These are phyloP conservation scores for Trichoderma koningii DNA, from an alignment of 2,329 filamentous ascomycete species.

Conservation along the genomic window DNA sequence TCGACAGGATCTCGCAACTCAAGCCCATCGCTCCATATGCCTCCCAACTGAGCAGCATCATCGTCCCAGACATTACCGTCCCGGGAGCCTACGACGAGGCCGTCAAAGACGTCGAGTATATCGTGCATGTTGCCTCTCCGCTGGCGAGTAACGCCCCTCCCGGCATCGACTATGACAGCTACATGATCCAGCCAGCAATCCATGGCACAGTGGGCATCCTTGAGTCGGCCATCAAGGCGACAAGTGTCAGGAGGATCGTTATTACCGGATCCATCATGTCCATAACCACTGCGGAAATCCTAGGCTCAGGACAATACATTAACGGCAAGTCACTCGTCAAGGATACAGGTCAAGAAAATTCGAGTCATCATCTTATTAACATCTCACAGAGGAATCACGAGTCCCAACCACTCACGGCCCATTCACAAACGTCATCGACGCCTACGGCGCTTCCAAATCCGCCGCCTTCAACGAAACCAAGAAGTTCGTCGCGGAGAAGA, in stretches of 20 bases:
- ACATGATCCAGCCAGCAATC: constrained; percentile 41
- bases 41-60: constrained; percentile 32
- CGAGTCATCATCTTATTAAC: background rate
- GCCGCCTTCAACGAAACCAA: constrained; percentile 40
- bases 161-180: constrained; percentile 26
- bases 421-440: constrained; percentile 37
- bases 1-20: constrained; percentile 29
- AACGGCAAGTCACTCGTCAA: constrained; percentile 4
- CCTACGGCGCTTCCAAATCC: constrained; percentile 43
- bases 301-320: background rate
- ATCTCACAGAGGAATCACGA: constrained; percentile 8
- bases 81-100: constrained; percentile 45
- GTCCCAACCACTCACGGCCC: constrained; percentile 29
- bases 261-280: constrained; percentile 45
- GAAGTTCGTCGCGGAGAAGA: constrained; percentile 37
- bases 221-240: constrained; percentile 39
- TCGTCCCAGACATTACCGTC: constrained; percentile 43
- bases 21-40: constrained; percentile 12
- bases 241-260: constrained; percentile 44
- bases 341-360: background rate
- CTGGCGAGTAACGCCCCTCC: constrained; percentile 17
- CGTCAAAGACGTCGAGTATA: constrained; percentile 39
- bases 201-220: constrained; percentile 43
- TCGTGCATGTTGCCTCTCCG: constrained; percentile 40
- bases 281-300: background rate